phyloP scores from a whole-genome alignment of 495 filamentous ascomycete genomes.

The Aspergillus saccharolyticus region DNA sequence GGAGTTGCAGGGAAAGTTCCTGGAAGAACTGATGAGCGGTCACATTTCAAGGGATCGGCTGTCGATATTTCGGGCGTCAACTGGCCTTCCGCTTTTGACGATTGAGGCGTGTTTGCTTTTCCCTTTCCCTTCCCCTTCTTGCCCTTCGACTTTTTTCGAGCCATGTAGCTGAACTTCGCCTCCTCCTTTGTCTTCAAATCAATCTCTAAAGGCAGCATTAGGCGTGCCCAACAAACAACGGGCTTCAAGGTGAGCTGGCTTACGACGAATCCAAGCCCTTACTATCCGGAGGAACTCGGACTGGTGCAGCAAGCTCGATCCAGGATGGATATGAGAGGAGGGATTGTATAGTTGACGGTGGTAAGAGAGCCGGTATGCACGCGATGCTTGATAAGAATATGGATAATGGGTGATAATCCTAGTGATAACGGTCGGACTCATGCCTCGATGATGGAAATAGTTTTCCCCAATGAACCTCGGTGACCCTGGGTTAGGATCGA shows the following conservation, averaged over 20 bases:
- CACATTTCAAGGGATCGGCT: too few species aligned
- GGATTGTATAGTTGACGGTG: not conserved
- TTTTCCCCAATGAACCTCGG: not conserved
- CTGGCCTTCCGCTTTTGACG: too few species aligned
- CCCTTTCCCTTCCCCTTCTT: not conserved
- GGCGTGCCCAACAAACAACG: not conserved
- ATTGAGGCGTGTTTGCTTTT: too few species aligned
- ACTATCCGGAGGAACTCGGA: not conserved
- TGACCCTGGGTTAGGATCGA: not conserved
- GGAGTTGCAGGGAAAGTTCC: too few species aligned
- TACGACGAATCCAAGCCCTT: not conserved
- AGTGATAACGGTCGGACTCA: not conserved
- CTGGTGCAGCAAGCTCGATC: not conserved
- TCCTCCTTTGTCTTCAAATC: not conserved
- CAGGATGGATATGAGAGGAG: not conserved
- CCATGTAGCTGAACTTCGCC: not conserved
- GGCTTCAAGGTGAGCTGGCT: not conserved
- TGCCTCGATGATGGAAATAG: too few species aligned
- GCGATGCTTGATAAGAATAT: too few species aligned
- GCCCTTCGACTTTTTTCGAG: not conserved
- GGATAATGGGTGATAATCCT: not conserved
- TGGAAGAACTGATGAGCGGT: too few species aligned
- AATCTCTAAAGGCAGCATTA: not conserved
- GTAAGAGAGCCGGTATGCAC: not conserved
- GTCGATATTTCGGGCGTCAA: too few species aligned